A percentile compares a stretch with the other conserved stretches of the same genome.
These are phyloP conservation scores for Cicer yamashitae DNA, from an alignment of 306 rosid species.

Conservation along the genomic window DNA sequence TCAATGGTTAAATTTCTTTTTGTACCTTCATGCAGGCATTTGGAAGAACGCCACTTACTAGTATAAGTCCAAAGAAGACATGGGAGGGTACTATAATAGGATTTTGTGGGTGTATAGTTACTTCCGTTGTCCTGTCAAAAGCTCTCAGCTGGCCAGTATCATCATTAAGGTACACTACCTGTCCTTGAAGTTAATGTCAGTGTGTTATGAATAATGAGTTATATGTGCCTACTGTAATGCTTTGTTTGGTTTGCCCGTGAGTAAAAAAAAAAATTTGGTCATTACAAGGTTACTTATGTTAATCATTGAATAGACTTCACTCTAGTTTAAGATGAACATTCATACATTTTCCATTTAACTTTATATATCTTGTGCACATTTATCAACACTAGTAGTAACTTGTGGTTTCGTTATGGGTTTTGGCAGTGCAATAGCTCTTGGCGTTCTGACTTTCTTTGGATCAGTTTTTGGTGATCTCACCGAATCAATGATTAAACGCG, in stretches of 20 bases:
- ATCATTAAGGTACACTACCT: conserved; percentile 63
- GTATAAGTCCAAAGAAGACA: conserved; percentile 93
- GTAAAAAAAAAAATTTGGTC: not conserved
- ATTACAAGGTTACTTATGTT: conserved; percentile 14
- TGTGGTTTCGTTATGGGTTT: conserved; percentile 21
- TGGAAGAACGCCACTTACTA: conserved; percentile 91
- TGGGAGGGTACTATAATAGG: conserved; percentile 98
- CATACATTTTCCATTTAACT: conserved; percentile 23
- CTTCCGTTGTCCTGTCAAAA: conserved; percentile 71
- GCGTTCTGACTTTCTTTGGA: conserved; percentile 81
- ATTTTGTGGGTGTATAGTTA: conserved; percentile 86
- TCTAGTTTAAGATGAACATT: conserved; percentile 31
- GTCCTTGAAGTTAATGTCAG: conserved; percentile 39
- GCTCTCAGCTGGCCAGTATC: conserved; percentile 86
- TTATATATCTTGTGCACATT: conserved; percentile 14
- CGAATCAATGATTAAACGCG: conserved; percentile 98
- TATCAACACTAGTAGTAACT: conserved; percentile 27
- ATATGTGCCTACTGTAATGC: not conserved
- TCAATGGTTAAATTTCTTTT: conserved; percentile 38
- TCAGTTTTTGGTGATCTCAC: conserved; percentile 96
- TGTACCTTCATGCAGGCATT: conserved; percentile 67
- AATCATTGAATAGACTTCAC: conserved; percentile 9
- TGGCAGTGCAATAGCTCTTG: conserved; percentile 79
- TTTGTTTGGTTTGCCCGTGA: conserved; percentile 17
- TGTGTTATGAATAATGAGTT: not conserved